A percentile compares a stretch with the other conserved stretches of the same genome.
These are phyloP conservation scores for barley (Hordeum vulgare) DNA, from an alignment of 176 grass and related monocot species.

Conservation along the genomic window DNA sequence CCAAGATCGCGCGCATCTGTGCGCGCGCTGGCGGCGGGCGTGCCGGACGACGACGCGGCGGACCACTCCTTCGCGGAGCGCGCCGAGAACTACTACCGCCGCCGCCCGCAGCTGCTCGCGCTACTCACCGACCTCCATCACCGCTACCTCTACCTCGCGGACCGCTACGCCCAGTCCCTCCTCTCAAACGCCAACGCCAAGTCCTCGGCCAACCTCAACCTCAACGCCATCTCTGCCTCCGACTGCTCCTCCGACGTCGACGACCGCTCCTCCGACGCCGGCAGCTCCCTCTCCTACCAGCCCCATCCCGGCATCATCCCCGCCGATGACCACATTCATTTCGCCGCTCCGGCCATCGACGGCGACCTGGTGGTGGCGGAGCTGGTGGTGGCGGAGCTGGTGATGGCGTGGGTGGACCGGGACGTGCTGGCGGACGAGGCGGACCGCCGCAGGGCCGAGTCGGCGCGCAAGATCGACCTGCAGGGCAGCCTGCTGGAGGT, in stretches of 20 bases:
- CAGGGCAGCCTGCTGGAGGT: constrained; percentile 84
- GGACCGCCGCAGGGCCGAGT: constrained; percentile 31
- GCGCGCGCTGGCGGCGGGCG: constrained; percentile 43
- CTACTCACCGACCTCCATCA: constrained; percentile 79
- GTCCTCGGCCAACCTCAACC: constrained; percentile 36
- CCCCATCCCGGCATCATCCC: background rate
- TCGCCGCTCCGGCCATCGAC: too few relatives aligned
- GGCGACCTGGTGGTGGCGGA: too few relatives aligned
- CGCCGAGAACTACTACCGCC: constrained; percentile 79
- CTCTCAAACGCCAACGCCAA: constrained; percentile 20
- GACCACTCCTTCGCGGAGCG: constrained; percentile 71
- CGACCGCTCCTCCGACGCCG: constrained; percentile 64
- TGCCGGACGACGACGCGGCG: constrained; percentile 41
- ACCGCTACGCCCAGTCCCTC: constrained; percentile 76
- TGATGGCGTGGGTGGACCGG: constrained; percentile 39
- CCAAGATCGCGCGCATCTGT: too few relatives aligned
- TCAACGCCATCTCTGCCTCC: too few relatives aligned
- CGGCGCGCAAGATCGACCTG: constrained; percentile 56
- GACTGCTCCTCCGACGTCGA: constrained; percentile 39
- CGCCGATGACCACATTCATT: background rate
- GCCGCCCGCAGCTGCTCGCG: constrained; percentile 74
- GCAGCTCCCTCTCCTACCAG: constrained; percentile 86
- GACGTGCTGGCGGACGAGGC: constrained; percentile 14
- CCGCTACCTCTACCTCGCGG: constrained; percentile 94
- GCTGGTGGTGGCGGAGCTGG: constrained; percentile 52